These are phyloP conservation scores for Juglanconis oblonga DNA, from an alignment of 2,329 filamentous ascomycete genomes.

Conservation along the genomic window DNA sequence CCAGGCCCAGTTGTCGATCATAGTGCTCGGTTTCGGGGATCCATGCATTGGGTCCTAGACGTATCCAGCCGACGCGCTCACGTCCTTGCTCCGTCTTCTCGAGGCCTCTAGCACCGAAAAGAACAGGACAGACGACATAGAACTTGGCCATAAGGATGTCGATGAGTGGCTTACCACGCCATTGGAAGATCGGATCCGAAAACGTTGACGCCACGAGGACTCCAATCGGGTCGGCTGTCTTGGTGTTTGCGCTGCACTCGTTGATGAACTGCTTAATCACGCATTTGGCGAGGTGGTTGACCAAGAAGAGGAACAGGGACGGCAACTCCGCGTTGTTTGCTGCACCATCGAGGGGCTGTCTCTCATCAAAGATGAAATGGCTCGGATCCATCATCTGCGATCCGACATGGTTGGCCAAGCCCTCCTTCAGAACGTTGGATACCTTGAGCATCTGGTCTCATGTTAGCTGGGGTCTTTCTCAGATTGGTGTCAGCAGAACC, in stretches of 20 bases:
- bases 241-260: constrained; percentile 57
- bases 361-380: constrained; percentile 43
- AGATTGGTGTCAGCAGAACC: constrained; percentile 8
- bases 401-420: constrained; percentile 44
- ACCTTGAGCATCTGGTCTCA: constrained; percentile 45
- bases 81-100: constrained; percentile 71
- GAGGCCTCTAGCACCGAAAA: constrained; percentile 78
- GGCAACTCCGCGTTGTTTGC: constrained; percentile 49
- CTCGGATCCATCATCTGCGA: constrained; percentile 49
- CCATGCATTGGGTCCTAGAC: constrained; percentile 53
- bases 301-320: constrained; percentile 65
- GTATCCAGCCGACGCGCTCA: constrained; percentile 70
- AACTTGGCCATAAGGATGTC: constrained; percentile 82
- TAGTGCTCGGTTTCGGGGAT: constrained; percentile 70
- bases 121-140: constrained; percentile 72
- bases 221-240: constrained; percentile 69
- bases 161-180: constrained; percentile 64
- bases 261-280: constrained; percentile 63
- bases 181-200: constrained; percentile 59
- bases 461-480: constrained; percentile 5
- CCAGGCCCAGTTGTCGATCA: constrained; percentile 80
- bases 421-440: constrained; percentile 47
- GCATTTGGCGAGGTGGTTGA: constrained; percentile 69
- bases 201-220: constrained; percentile 68
- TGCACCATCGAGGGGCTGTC: constrained; percentile 38